Evolutionary conservation across 75 land plant genomes (phyloP).

Genomic region (Cunninghamia lanceolata): DNA sequence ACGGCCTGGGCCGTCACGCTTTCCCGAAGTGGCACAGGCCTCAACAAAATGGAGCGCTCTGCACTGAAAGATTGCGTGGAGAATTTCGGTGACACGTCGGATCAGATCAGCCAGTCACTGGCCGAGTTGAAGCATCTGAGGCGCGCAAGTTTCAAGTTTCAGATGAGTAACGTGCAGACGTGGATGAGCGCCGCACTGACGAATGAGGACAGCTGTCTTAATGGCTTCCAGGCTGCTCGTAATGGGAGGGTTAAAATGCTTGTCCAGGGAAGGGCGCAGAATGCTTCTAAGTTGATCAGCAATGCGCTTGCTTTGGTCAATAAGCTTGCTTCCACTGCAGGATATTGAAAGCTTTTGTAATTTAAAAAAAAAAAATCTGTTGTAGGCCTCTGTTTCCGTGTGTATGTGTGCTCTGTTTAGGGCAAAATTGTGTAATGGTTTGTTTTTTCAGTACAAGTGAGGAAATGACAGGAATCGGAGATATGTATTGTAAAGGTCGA

Average conservation of each 20-base stretch:
- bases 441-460: no score
- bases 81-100: not conserved
- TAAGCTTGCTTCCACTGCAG: no score
- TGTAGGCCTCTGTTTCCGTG: no score
- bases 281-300: not conserved
- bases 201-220: conserved; percentile 4
- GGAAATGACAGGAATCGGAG: no score
- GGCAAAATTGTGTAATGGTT: no score
- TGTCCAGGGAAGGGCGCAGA: not conserved
- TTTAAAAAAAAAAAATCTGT: no score
- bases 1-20: conserved; percentile 4
- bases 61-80: conserved; percentile 1
- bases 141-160: not conserved
- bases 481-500: no score
- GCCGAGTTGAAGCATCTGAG: conserved; percentile 8
- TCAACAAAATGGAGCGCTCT: not conserved
- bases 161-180: conserved; percentile 12
- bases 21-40: not conserved
- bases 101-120: conserved; percentile 2
- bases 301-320: not conserved
- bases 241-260: not conserved
- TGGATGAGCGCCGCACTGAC: conserved; percentile 17
- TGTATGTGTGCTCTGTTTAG: no score
- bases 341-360: no score
- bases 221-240: not conserved